Conservation (phyloP, 345 rosid species). For the Bretschneidera sinensis region DNA sequence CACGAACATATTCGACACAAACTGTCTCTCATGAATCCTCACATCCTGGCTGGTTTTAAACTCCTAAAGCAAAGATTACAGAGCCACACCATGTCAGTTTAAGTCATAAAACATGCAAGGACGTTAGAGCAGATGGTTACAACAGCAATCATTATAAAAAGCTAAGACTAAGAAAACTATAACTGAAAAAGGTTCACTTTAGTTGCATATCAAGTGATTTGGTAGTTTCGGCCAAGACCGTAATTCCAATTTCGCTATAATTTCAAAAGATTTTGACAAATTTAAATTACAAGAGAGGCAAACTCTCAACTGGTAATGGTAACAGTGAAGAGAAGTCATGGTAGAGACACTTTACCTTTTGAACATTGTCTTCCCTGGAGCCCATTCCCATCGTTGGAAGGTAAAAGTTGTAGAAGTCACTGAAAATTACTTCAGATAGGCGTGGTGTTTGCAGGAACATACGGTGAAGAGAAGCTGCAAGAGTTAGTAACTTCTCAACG, state of each 20-base stretch:
- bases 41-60: conserved; percentile 53
- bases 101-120: too few species aligned
- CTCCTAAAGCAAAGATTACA: conserved; percentile 34
- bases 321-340: neutral
- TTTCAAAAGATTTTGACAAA: neutral
- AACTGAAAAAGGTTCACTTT: neutral
- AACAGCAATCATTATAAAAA: too few species aligned
- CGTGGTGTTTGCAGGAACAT: conserved; percentile 69
- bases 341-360: conserved; percentile 30
- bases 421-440: conserved; percentile 70
- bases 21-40: conserved; percentile 44
- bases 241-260: too few species aligned
- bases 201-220: neutral
- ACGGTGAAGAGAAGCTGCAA: conserved; percentile 86
- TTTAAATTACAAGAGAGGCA: neutral
- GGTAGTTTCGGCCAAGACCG: neutral
- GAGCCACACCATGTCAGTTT: neutral
- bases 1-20: conserved; percentile 60
- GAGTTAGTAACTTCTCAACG: conserved; percentile 65
- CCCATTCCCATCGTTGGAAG: conserved; percentile 58
- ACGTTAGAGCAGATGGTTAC: neutral
- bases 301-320: neutral
- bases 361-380: conserved; percentile 28
- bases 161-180: too few species aligned
- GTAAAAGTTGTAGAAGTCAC: conserved; percentile 52